Conservation (phyloP, 1,139 yeast species). For the Yamadazyma diospyri region DNA sequence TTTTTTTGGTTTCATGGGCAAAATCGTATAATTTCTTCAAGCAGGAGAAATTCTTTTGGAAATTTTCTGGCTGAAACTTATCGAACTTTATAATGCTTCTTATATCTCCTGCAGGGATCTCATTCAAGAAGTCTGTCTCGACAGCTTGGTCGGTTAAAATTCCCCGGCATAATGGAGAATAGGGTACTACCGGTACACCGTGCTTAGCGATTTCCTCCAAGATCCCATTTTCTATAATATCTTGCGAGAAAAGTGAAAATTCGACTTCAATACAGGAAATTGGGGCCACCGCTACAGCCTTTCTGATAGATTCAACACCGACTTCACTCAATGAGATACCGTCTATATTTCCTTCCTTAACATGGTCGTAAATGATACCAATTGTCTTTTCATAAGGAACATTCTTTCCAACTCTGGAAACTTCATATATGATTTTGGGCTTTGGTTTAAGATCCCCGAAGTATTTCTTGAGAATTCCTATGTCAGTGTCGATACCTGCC, state of each 20-base stretch:
- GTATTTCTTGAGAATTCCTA: constrained; percentile 42
- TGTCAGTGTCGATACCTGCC: constrained; percentile 44
- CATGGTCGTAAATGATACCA: constrained; percentile 46
- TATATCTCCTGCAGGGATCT: constrained; percentile 3
- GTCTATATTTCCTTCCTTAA: constrained; percentile 54
- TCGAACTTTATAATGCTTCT: constrained; percentile 26
- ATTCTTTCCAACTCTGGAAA: constrained; percentile 61
- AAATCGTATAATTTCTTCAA: constrained; percentile 40
- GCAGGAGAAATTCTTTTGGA: constrained; percentile 47
- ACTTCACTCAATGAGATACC: constrained; percentile 75
- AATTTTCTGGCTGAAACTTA: constrained; percentile 50
- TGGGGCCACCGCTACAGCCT: constrained; percentile 49
- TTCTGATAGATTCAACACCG: constrained; percentile 51
- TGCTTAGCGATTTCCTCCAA: constrained; percentile 45
- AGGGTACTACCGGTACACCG: constrained; percentile 67
- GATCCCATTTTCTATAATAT: constrained; percentile 58
- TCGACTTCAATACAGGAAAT: constrained; percentile 74
- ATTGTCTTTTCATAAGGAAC: constrained; percentile 50
- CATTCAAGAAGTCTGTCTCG: constrained; percentile 28
- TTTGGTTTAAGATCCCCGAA: constrained; percentile 31
- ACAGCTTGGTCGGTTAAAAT: constrained; percentile 61
- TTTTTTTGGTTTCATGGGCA: constrained; percentile 43
- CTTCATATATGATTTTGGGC: constrained; percentile 57
- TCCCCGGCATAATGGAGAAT: constrained; percentile 84
- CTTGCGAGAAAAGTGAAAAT: constrained; percentile 63